Evolutionary conservation across 2,329 filamentous ascomycete genomes (phyloP).

Genomic region (Sarocladium strictum): DNA sequence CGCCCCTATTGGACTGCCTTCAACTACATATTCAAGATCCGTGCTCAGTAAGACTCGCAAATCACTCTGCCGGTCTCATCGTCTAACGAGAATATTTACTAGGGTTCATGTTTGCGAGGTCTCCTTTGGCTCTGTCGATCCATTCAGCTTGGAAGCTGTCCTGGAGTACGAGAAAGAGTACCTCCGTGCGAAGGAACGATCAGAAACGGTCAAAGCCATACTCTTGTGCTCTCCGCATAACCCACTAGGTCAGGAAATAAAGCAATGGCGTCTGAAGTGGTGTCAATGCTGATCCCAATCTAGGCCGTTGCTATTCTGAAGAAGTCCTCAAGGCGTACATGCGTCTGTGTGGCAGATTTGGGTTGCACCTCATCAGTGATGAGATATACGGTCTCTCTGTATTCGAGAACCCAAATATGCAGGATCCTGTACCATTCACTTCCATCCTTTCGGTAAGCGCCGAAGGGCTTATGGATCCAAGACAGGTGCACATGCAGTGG

Average conservation of each 20-base stretch:
- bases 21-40: no score
- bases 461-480: slow-evolving; percentile 37
- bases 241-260: not conserved
- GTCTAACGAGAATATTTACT: no score
- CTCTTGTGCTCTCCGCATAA: not conserved
- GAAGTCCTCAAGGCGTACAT: slow-evolving; percentile 37
- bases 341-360: slow-evolving; percentile 41
- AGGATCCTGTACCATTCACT: slow-evolving; percentile 31
- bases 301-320: slow-evolving; percentile 38
- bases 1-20: not conserved
- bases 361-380: slow-evolving; percentile 49
- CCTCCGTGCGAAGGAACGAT: not conserved
- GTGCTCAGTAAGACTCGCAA: no score
- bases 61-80: no score
- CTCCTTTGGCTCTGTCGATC: not conserved
- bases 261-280: no score
- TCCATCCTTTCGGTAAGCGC: slow-evolving; percentile 42
- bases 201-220: not conserved
- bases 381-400: slow-evolving; percentile 52
- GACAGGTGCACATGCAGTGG: slow-evolving; percentile 45
- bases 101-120: no score
- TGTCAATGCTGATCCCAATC: no score
- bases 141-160: not conserved
- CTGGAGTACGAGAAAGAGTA: not conserved
- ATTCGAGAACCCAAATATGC: slow-evolving; percentile 27